These are phyloP conservation scores for Gardenia jasminoides DNA, from an alignment of 257 asterid genomes.

Conservation along the genomic window DNA sequence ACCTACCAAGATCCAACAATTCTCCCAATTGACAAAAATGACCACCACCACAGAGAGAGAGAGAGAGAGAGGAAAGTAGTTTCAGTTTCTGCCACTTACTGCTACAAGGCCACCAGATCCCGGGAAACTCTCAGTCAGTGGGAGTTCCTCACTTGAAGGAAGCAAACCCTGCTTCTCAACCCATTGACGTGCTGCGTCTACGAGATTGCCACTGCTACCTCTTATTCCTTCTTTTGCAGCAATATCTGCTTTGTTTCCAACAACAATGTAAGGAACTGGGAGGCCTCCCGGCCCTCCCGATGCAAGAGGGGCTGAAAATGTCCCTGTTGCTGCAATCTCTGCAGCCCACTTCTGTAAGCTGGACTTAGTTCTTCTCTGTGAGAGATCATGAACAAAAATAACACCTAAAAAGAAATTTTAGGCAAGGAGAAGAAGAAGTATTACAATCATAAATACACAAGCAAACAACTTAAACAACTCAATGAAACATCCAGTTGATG, in stretches of 20 bases:
- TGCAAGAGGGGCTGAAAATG: conserved; percentile 93
- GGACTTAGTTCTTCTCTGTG: conserved; percentile 87
- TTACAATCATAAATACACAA: conserved; percentile 21
- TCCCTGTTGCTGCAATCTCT: conserved; percentile 79
- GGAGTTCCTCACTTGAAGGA: conserved; percentile 86
- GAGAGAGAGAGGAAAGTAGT: background rate
- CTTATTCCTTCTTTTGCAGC: conserved; percentile 64
- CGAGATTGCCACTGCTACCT: conserved; percentile 95
- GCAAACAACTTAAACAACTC: background rate
- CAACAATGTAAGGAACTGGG: conserved; percentile 88
- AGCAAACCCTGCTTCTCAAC: conserved; percentile 97
- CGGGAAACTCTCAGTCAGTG: conserved; percentile 83
- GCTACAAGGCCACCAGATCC: conserved; percentile 81
- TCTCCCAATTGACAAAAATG: background rate
- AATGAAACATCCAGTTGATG: background rate
- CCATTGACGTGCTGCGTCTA: conserved; percentile 97
- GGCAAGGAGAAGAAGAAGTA: conserved; percentile 16
- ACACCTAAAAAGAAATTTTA: conserved; percentile 55
- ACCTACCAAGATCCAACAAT: background rate
- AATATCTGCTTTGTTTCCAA: conserved; percentile 90
- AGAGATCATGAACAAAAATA: conserved; percentile 90
- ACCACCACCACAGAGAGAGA: background rate
- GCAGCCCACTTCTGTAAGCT: conserved; percentile 94
- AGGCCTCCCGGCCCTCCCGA: conserved; percentile 97
- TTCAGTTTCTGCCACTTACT: conserved; percentile 46